These are phyloP conservation scores for Mixia osmundae DNA, from an alignment of 1,284 basidiomycete species.

Conservation along the genomic window DNA sequence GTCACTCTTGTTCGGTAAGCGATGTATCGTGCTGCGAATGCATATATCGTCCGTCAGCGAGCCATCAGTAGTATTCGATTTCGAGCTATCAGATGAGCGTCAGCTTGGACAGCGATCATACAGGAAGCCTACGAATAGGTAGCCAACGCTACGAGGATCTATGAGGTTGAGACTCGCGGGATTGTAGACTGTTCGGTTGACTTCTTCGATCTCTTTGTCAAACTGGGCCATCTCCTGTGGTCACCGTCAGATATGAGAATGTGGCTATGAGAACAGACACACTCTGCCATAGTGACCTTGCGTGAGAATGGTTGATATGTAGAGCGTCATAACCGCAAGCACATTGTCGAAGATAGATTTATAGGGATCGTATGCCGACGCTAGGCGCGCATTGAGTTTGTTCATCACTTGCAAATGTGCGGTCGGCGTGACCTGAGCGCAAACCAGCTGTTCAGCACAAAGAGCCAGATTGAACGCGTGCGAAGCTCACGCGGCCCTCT, in stretches of 20 bases:
- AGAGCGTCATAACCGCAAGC: constrained; percentile 44
- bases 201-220: constrained; percentile 32
- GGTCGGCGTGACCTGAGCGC: constrained; percentile 20
- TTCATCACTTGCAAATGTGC: constrained; percentile 22
- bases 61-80: constrained; percentile 20
- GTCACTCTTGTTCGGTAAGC: no score
- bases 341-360: constrained; percentile 25
- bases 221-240: constrained; percentile 54
- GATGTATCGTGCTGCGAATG: no score
- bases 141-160: constrained; percentile 52
- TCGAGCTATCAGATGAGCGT: constrained; percentile 18
- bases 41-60: no score
- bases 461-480: background rate
- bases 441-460: background rate
- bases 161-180: constrained; percentile 54
- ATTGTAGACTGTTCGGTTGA: constrained; percentile 47
- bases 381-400: constrained; percentile 22
- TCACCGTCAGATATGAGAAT: background rate
- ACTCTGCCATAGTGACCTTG: constrained; percentile 53
- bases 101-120: background rate
- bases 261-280: constrained; percentile 12
- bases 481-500: constrained; percentile 21
- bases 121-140: constrained; percentile 38
- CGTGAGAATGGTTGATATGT: constrained; percentile 39
- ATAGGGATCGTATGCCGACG: constrained; percentile 23